Conservation (phyloP, 306 rosid species). For the Echinosophora koreensis region DNA sequence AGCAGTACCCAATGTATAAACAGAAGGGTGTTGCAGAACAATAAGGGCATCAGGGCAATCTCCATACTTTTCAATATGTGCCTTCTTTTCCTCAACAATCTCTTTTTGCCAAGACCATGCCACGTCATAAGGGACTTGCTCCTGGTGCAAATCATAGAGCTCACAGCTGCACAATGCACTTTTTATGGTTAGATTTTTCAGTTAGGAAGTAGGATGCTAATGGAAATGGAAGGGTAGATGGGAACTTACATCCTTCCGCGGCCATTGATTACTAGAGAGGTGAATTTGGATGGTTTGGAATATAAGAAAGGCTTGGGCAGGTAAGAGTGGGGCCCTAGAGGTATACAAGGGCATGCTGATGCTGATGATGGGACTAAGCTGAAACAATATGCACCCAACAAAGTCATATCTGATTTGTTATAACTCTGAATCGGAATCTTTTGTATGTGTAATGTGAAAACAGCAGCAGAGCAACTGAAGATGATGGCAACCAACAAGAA, state of each 20-base stretch:
- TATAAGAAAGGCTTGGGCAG: slow-evolving; percentile 18
- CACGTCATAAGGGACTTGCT: slow-evolving; percentile 64
- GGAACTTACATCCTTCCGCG: slow-evolving; percentile 51
- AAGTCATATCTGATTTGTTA: slow-evolving; percentile 41
- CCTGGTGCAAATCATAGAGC: slow-evolving; percentile 66
- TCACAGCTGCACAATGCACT: slow-evolving; percentile 64
- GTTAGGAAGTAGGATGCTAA: slow-evolving; percentile 18
- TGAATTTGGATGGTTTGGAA: slow-evolving; percentile 25
- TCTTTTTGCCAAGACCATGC: slow-evolving; percentile 65
- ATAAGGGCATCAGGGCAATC: slow-evolving; percentile 51
- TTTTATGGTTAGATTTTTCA: slow-evolving; percentile 9
- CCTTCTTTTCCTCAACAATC: slow-evolving; percentile 49
- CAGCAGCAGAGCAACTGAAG: slow-evolving; percentile 28
- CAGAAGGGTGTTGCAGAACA: slow-evolving; percentile 55
- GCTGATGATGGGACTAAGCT: slow-evolving; percentile 34
- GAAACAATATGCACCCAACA: slow-evolving; percentile 23
- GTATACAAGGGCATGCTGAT: slow-evolving; percentile 27
- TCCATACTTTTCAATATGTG: slow-evolving; percentile 47
- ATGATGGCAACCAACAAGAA: neutral
- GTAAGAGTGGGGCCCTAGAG: neutral
- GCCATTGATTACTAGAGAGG: neutral
- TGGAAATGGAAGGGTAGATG: neutral
- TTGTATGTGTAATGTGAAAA: neutral
- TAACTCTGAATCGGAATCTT: neutral
- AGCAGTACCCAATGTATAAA: slow-evolving; percentile 46